Evolutionary conservation across 306 rosid species (phyloP), one percentile per base, ranked within the genome.

Genomic region (Trichosanthes truncata): DNA sequence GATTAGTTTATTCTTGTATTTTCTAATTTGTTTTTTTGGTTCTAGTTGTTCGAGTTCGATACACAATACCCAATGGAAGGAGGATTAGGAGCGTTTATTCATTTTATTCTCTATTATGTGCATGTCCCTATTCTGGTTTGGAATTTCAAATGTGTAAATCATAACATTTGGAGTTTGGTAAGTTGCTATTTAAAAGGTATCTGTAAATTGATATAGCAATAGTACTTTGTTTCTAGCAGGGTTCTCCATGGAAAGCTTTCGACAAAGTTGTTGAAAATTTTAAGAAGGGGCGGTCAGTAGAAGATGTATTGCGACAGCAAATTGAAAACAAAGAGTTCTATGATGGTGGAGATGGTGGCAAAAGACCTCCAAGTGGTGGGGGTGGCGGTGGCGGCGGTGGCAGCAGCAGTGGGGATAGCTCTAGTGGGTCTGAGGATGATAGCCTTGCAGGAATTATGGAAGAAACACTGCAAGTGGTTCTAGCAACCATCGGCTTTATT

Each of bases 401-500:
- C 0, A 76, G 84, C 12, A 74, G 81, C 49, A 79, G 86, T 13
- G 83, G 85, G 0, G 80, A 82, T 51, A 85, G 86, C 74, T 74
- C 89, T 53, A 83, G 91, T 59, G 97, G 86, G 77, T 77, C 95
- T 45, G 92, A 87, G 25, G 96, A 84, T 21, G 91, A 85, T 77
- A 86, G 75, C 84, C 57, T 82, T 79, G 41, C 76, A 77, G 95
- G 84, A 63, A 81, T 87, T 80, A 31, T 90, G 29, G 89, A 91
- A 56, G 98, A 94, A 84, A 84, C 87, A 48, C 38, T 87, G 59
- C 97, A 94, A 87, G 83, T 93, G 10, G 21, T 89, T 84, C 80
- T 94, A 6, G 97, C 98, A 49, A 89, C 95, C 57, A 29, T 84
- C 55, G 92, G 91, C 84, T 85, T 94, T 61, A 59, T 94, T 80